Conservation (phyloP, 129 eudicot genomes). For the Artemisia annua region DNA sequence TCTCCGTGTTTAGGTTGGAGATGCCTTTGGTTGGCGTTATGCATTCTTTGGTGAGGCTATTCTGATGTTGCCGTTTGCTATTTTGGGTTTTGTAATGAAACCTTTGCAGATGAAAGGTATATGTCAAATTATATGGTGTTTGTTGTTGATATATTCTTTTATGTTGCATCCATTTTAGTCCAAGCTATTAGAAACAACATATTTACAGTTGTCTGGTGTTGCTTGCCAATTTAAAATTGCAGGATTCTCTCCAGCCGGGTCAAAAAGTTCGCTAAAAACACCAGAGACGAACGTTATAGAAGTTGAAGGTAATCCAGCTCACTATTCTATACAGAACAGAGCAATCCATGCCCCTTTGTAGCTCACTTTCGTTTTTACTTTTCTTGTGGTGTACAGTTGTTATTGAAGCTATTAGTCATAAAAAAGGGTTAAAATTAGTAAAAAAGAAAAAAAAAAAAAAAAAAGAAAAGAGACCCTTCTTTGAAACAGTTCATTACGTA, state of each 20-base stretch:
- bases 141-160: not conserved
- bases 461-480: not conserved
- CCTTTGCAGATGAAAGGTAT: constrained; percentile 90
- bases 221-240: constrained; percentile 23
- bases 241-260: constrained; percentile 70
- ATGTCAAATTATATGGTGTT: not conserved
- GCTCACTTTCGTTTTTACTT: too few relatives aligned
- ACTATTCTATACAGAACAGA: not conserved
- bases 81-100: constrained; percentile 84
- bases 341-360: too few relatives aligned
- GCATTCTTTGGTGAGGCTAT: constrained; percentile 82
- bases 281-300: constrained; percentile 44
- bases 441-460: too few relatives aligned
- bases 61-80: constrained; percentile 81
- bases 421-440: not conserved
- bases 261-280: constrained; percentile 38
- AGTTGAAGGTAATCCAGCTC: constrained; percentile 56
- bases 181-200: not conserved
- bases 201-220: not conserved
- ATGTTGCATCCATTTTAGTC: not conserved
- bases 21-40: constrained; percentile 61
- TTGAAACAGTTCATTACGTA: not conserved
- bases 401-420: not conserved
- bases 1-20: constrained; percentile 52
- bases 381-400: not conserved